Conservation (phyloP, 2,329 filamentous ascomycete species). For the Pezicula rhizophila region DNA sequence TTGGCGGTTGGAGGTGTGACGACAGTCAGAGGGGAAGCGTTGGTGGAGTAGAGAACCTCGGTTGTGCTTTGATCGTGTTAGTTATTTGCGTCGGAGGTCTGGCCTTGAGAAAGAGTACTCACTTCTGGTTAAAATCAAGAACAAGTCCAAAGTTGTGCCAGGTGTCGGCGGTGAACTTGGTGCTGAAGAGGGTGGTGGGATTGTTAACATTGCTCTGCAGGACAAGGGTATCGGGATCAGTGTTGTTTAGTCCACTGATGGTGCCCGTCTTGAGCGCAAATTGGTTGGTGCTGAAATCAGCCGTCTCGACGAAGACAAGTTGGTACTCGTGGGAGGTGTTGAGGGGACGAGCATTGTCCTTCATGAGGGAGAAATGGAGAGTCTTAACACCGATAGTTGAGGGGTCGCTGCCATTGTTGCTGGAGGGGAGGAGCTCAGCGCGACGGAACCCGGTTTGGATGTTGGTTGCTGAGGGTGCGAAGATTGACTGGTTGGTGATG, state of each 20-base stretch:
- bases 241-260: slow-evolving; percentile 35
- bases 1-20: slow-evolving; percentile 42
- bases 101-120: slow-evolving; percentile 19
- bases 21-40: slow-evolving; percentile 35
- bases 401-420: slow-evolving; percentile 44
- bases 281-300: slow-evolving; percentile 43
- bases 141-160: slow-evolving; percentile 59
- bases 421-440: slow-evolving; percentile 46
- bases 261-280: slow-evolving; percentile 50
- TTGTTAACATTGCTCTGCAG: slow-evolving; percentile 42
- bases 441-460: slow-evolving; percentile 55
- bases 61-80: slow-evolving; percentile 36
- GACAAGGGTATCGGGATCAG: slow-evolving; percentile 36
- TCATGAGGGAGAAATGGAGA: slow-evolving; percentile 53
- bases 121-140: slow-evolving; percentile 52
- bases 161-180: slow-evolving; percentile 40
- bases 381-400: slow-evolving; percentile 51
- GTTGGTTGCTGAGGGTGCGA: slow-evolving; percentile 41
- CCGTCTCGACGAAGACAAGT: slow-evolving; percentile 44
- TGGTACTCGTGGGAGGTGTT: slow-evolving; percentile 59
- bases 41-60: slow-evolving; percentile 51
- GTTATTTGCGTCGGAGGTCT: background rate
- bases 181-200: slow-evolving; percentile 43
- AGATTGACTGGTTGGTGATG: slow-evolving; percentile 48
- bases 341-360: slow-evolving; percentile 43